Conservation (phyloP, 2,329 filamentous ascomycete species). For the Metarhizium humberi region DNA sequence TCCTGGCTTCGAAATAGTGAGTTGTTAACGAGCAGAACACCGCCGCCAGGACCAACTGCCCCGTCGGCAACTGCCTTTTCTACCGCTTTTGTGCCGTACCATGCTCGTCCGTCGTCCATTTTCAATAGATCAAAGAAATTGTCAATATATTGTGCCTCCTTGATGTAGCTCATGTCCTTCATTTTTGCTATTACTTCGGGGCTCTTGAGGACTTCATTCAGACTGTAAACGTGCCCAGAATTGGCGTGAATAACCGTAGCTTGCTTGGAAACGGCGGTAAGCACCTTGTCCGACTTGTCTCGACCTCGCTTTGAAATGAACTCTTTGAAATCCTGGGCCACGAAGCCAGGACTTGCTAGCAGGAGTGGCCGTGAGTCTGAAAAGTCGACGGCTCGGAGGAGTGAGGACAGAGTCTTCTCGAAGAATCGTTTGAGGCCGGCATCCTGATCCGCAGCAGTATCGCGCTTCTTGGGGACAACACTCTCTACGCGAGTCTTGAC, state of each 20-base stretch:
- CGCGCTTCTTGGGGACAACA: conserved; percentile 57
- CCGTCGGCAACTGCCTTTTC: conserved; percentile 76
- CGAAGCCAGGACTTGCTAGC: conserved; percentile 82
- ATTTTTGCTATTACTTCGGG: conserved; percentile 69
- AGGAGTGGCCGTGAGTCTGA: conserved; percentile 61
- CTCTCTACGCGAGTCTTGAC: conserved; percentile 55
- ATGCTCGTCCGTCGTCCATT: conserved; percentile 77
- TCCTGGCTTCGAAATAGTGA: conserved; percentile 78
- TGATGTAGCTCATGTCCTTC: conserved; percentile 78
- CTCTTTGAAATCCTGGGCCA: conserved; percentile 69
- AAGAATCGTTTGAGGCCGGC: conserved; percentile 69
- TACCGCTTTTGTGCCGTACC: conserved; percentile 81
- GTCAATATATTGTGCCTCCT: conserved; percentile 78
- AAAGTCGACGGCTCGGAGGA: conserved; percentile 73
- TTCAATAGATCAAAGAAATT: conserved; percentile 70
- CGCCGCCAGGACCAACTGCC: conserved; percentile 79
- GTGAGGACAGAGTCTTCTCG: conserved; percentile 62
- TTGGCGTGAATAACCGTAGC: conserved; percentile 73
- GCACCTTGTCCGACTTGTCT: conserved; percentile 55
- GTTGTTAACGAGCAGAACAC: conserved; percentile 79
- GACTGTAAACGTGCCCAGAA: conserved; percentile 75
- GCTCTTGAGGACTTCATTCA: conserved; percentile 80
- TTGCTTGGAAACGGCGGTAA: conserved; percentile 52
- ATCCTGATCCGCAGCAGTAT: conserved; percentile 54
- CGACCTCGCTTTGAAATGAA: conserved; percentile 56